Evolutionary conservation across 192 early-diverging fungal species (phyloP), one percentile per base, ranked within the genome.

Genomic region (Backusella tuberculispora): DNA sequence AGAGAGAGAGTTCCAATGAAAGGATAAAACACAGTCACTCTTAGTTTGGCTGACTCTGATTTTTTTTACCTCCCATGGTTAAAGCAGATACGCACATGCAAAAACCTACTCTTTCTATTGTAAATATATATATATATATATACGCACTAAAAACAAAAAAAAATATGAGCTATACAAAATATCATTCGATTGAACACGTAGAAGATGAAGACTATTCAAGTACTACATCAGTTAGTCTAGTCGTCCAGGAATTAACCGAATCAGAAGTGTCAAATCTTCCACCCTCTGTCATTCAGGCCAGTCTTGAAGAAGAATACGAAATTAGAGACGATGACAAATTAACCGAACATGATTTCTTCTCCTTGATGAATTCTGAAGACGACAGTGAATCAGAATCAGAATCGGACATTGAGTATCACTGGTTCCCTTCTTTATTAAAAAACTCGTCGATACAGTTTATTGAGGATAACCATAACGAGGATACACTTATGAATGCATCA

Each of bases 371-470:
- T 14, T 73, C 60, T 46, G 56, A 65, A 9, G 21, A 65, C 41
- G 71, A 72, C 19, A 41, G n/a, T 38, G 10, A 13, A 41, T 44
- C 43, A 47, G 43, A 63, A 26, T 34, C 50, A 24, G 29, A 63
- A 21, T 60, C 53, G 5, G 72, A 73, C 9, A 26, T 73, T n/a
- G 56, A 73, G 17, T 63, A 60, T 29, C 42, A 63, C 12, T 73
- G 72, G 72, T 73, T 73, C 43, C 63, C 72, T 38, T 73, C 72
- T 17, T 26, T 73, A 37, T 46, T 73, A 34, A 44, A 45, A 7
- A 26, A 65, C 17, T 65, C 72, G 0, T 53, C 44, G 8, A 73
- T 73, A 21, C 21, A 73, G 44, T 42, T 64, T 19, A 29, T 73
- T 43, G 72, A 73, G 6, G 72, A 73, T 15, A 34, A 34, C 2